phyloP scores from a whole-genome alignment of 2,329 filamentous ascomycete genomes.

The Claviceps sp. region DNA sequence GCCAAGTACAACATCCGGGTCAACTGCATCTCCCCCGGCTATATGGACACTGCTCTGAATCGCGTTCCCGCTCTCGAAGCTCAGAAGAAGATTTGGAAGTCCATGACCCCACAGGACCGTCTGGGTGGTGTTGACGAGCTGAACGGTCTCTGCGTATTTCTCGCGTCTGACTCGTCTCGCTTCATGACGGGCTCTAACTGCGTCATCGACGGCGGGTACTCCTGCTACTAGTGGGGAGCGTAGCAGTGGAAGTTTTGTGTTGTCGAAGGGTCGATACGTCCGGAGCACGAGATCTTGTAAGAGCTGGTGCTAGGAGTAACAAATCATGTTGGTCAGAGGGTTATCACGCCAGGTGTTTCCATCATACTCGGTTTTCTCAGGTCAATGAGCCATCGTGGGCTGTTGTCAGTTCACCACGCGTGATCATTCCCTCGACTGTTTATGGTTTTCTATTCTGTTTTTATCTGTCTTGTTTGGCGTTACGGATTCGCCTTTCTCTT shows the following conservation, averaged over 20 bases:
- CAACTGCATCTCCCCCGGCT: constrained; percentile 74
- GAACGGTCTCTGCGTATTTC: constrained; percentile 64
- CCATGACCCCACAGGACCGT: constrained; percentile 58
- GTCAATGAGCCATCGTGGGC: background rate
- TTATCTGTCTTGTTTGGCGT: background rate
- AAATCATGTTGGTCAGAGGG: too few relatives aligned
- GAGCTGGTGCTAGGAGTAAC: too few relatives aligned
- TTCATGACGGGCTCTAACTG: constrained; percentile 72
- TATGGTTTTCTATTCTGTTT: background rate
- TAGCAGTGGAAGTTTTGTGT: too few relatives aligned
- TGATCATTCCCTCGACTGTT: background rate
- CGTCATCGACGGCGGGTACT: constrained; percentile 58
- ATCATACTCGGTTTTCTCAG: background rate
- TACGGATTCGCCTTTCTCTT: background rate
- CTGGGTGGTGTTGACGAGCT: constrained; percentile 63
- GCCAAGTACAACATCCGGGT: constrained; percentile 68
- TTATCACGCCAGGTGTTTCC: background rate
- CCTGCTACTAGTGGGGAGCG: constrained; percentile 35
- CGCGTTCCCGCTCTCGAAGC: constrained; percentile 63
- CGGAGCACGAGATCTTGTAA: too few relatives aligned
- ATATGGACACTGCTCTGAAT: constrained; percentile 78
- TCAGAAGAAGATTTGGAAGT: constrained; percentile 72
- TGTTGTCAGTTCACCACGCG: background rate
- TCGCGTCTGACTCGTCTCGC: constrained; percentile 56
- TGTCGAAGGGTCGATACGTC: too few relatives aligned